Conservation (phyloP, 441 rosid species). For the Erodium chrysanthum region DNA sequence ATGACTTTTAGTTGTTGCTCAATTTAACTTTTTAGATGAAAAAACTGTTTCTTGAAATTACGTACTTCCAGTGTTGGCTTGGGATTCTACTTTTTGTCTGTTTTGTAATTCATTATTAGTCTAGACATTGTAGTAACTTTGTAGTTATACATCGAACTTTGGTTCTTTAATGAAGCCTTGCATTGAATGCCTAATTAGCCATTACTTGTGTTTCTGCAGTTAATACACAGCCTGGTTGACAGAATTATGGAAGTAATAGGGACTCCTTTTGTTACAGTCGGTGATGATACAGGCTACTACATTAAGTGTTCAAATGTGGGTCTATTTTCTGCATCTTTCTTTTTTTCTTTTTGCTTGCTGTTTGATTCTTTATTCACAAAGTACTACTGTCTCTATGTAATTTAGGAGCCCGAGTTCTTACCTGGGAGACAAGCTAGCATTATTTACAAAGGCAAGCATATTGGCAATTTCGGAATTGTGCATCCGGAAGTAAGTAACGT, state of each 20-base stretch:
- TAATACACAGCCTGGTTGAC: constrained; percentile 82
- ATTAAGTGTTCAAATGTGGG: constrained; percentile 59
- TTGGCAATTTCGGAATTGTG: constrained; percentile 82
- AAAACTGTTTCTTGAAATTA: background rate
- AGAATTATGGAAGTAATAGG: constrained; percentile 85
- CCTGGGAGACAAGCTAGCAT: constrained; percentile 78
- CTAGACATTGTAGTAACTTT: background rate
- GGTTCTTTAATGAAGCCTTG: background rate
- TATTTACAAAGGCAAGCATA: constrained; percentile 56
- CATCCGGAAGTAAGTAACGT: constrained; percentile 63
- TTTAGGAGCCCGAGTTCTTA: constrained; percentile 82
- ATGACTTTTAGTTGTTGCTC: too few species aligned
- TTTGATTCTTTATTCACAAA: background rate
- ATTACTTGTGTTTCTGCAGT: constrained; percentile 34
- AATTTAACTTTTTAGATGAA: background rate
- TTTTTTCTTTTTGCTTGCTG: background rate
- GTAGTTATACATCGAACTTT: background rate
- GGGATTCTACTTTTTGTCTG: background rate
- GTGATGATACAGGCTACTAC: constrained; percentile 49
- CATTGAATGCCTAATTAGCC: constrained; percentile 5
- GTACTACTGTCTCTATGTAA: constrained; percentile 7
- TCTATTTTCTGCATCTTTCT: background rate
- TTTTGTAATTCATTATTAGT: background rate
- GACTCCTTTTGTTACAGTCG: constrained; percentile 43
- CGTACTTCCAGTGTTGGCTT: background rate